Evolutionary conservation across 2,329 filamentous ascomycete genomes (phyloP).

Genomic region (Dactylellina cionopaga): DNA sequence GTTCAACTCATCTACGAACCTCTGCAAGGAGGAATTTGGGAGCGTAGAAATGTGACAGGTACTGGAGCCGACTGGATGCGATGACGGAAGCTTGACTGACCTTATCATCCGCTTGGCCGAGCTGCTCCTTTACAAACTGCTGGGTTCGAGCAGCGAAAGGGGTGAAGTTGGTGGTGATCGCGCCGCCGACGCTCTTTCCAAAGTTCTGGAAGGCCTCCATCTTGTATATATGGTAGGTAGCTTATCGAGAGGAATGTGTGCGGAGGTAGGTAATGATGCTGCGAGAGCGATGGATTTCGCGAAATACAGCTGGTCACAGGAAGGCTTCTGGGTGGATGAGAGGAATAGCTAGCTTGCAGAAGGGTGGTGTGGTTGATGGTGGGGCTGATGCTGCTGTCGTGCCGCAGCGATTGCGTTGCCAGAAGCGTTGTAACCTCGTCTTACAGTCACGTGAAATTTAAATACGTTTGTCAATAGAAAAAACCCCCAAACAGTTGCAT

Average conservation of each 20-base stretch:
- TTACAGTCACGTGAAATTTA: no score
- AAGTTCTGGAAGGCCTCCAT: slow-evolving; percentile 78
- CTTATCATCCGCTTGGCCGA: slow-evolving; percentile 95
- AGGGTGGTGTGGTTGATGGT: slow-evolving; percentile 46
- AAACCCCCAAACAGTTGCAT: no score
- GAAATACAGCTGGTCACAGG: slow-evolving; percentile 8
- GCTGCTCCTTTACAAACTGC: slow-evolving; percentile 97
- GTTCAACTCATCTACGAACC: slow-evolving; percentile 40
- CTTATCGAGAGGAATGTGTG: no score
- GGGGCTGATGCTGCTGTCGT: slow-evolving; percentile 41
- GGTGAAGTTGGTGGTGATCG: slow-evolving; percentile 69
- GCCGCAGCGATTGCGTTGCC: no score
- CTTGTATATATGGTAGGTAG: slow-evolving; percentile 25
- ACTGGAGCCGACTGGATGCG: slow-evolving; percentile 36
- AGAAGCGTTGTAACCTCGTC: no score
- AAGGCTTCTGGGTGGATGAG: slow-evolving; percentile 13
- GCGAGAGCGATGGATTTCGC: slow-evolving; percentile 1
- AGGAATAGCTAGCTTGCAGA: neutral
- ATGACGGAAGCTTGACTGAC: slow-evolving; percentile 62
- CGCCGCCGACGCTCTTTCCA: slow-evolving; percentile 72
- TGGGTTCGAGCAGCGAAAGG: slow-evolving; percentile 93
- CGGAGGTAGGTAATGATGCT: neutral
- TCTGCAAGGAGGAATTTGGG: slow-evolving; percentile 48
- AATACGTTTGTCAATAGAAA: no score
- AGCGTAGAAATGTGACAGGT: slow-evolving; percentile 47